Conservation (phyloP, 768 basidiomycete species). For the Porphyrellus cyaneotinctus region DNA sequence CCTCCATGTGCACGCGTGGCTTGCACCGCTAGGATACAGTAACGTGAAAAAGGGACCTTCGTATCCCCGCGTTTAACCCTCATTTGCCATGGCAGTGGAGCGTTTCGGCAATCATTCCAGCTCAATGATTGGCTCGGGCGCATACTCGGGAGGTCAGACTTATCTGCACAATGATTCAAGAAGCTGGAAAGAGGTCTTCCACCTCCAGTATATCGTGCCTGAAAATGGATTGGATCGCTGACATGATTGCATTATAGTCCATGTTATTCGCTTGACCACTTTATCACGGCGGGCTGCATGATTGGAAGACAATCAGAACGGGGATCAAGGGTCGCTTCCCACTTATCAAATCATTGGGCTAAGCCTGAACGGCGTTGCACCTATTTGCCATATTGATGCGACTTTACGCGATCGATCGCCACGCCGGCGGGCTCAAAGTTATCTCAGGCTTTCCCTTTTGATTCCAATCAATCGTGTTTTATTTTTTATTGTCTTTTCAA, state of each 20-base stretch:
- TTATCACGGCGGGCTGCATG: background rate
- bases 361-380: background rate
- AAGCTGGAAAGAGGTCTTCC: no score
- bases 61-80: background rate
- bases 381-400: background rate
- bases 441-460: background rate
- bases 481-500: no score
- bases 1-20: no score
- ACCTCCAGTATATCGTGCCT: no score
- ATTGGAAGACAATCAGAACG: background rate
- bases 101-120: background rate
- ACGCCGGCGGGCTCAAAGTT: background rate
- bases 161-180: no score
- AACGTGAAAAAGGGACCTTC: background rate
- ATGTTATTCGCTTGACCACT: background rate
- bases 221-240: no score
- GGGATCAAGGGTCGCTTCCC: background rate
- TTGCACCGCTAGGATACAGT: background rate
- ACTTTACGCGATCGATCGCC: background rate
- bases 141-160: no score
- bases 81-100: background rate
- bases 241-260: no score
- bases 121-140: background rate
- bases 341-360: background rate
- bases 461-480: background rate